Base-by-base conservation (phyloP, 2,329 filamentous ascomycete genomes). In the Claviceps arundinis region DNA sequence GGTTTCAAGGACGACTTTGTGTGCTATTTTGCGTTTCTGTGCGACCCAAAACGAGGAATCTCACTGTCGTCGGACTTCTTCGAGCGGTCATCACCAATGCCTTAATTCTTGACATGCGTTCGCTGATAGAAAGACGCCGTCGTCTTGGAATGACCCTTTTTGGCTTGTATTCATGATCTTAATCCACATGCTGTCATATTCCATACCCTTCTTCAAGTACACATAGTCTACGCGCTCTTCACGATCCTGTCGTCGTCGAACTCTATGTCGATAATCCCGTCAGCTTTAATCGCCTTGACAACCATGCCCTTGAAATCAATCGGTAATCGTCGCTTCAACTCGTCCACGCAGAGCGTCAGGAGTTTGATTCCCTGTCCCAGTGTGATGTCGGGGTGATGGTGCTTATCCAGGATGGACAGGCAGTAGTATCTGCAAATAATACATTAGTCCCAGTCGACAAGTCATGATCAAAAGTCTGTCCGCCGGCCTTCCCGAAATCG, bases 301-400 rank as follows among this genome's bases (percentile, higher is more conserved):
- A 78, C 65, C 83, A 95, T 87, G 41, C 93, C 93, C 78, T 98
- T 98, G 80, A 97, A 98, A 69, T 98, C 93, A 66, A 98, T 90
- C 55, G 93, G 93, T 76, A 98, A 80, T 71, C 94, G 82, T 68
- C 93, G 83, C 81, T 96, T 95, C 66, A 98, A 74, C 76, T 98
- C 93, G 68, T 97, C 90, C 60, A 88, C 93, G 74, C 93, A 98
- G 84, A 96, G 86, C 62, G 81, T 84, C 63, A 98, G 75, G 57
- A 98, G 82, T 76, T 95, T 93, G 72, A 95, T 80, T 53, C 93
- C 93, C 69, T 95, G 81, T 56, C 86, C 89, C 51, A 93, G 82
- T 56, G 79, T 80, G 69, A 98, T 97, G 65, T 96, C 85, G 47
- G 93, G 91, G 65, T 96, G 87, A 69, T 98, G 93, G 69, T 98